Percentiles rank a stretch among this genome's conserved stretches.
Conservation (phyloP, 352 stramenopile genomes). For the Sclerospora graminicola region DNA sequence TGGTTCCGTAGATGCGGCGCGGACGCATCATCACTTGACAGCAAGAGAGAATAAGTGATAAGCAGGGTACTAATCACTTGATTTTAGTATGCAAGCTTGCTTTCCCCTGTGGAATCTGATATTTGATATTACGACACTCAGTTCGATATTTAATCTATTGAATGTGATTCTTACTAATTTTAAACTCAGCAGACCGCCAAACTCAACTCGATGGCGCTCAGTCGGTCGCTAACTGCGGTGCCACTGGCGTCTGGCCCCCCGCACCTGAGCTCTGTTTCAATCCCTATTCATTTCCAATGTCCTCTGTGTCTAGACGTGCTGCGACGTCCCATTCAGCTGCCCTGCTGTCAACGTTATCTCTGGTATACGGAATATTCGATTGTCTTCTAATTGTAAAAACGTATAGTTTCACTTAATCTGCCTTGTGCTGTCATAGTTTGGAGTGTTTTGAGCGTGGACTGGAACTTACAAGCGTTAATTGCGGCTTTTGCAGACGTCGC, state of each 20-base stretch:
- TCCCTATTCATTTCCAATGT: constrained; percentile 64
- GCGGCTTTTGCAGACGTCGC: constrained; percentile 67
- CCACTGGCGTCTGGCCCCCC: neutral
- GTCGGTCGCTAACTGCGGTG: constrained; percentile 10
- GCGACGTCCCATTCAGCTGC: constrained; percentile 48
- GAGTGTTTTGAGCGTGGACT: constrained; percentile 66
- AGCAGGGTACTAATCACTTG: no score
- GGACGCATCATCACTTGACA: constrained; percentile 22
- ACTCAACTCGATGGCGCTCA: constrained; percentile 18
- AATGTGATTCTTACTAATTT: no score
- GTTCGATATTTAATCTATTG: no score
- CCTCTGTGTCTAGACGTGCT: constrained; percentile 72
- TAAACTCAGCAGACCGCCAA: constrained; percentile 3
- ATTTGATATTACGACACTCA: no score
- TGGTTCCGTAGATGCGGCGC: constrained; percentile 6
- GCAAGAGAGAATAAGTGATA: no score
- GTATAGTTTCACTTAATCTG: neutral
- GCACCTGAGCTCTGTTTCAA: constrained; percentile 14
- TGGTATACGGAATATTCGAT: constrained; percentile 24
- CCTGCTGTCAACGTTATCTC: constrained; percentile 61
- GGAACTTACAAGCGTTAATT: constrained; percentile 68
- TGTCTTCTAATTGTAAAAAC: neutral
- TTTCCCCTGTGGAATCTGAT: no score
- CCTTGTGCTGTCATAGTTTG: constrained; percentile 17
- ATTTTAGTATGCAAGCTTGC: no score